These are phyloP conservation scores for Pistacia integerrima DNA, from an alignment of 345 rosid species.

Conservation along the genomic window DNA sequence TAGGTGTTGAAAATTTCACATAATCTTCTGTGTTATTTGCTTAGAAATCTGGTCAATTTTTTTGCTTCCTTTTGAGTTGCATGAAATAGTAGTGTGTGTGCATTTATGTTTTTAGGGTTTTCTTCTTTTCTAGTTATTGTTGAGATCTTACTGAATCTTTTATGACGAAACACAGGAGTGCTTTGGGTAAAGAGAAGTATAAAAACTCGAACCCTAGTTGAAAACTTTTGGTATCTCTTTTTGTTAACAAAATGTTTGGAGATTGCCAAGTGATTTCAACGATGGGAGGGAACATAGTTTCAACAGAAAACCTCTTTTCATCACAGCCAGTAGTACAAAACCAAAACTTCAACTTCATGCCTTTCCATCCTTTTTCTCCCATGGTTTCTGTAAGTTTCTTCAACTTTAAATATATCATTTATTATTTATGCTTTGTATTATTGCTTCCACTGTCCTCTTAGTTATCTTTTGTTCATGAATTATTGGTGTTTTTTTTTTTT, in stretches of 20 bases:
- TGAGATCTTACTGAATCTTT: not conserved
- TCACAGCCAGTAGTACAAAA: constrained; percentile 64
- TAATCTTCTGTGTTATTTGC: not conserved
- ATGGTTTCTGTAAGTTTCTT: constrained; percentile 55
- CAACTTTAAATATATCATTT: not conserved
- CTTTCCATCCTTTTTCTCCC: constrained; percentile 66
- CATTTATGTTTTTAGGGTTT: not conserved
- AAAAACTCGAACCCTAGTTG: constrained; percentile 22
- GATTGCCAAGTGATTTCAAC: constrained; percentile 72
- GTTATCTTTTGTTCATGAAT: not conserved
- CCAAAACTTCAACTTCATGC: constrained; percentile 80
- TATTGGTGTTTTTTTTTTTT: not conserved
- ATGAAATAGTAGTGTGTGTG: not conserved
- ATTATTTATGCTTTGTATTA: no score
- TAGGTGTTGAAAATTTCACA: not conserved
- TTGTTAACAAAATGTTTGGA: constrained; percentile 49
- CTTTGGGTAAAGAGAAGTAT: constrained; percentile 15
- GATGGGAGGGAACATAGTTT: constrained; percentile 59
- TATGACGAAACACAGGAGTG: not conserved
- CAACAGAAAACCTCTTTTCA: constrained; percentile 57
- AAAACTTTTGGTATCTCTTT: not conserved
- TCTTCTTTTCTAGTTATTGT: not conserved
- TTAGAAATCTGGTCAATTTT: not conserved
- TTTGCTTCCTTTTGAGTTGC: constrained; percentile 4
- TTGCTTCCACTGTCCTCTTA: not conserved